Base-by-base conservation (phyloP, 768 basidiomycete genomes). In the Fibroporia radiculosa region DNA sequence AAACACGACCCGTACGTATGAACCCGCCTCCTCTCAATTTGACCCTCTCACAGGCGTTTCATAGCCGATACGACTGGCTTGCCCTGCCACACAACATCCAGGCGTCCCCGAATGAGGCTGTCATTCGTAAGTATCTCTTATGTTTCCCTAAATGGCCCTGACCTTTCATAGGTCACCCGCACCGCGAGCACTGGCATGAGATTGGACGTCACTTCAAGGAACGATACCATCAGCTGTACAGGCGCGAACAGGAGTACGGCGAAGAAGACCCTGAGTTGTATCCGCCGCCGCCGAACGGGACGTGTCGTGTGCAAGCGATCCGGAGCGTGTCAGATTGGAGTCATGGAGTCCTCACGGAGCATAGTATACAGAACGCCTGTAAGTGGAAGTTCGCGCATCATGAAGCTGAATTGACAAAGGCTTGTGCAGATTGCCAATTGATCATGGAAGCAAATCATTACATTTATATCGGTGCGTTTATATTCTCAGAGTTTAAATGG, bases 351-450 rank as follows among this genome's bases (percentile, higher is more conserved):
- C 69, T 93, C 51, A 84, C 78, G 3, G 95, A 97, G 62, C 77
- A 80, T 47, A 92, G 88, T 62, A 91, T 98, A 48, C 93, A 96
- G 65, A 85, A 91, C 54, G 93, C 95, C 37, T 92, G 88, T 89
- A 56, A 60, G 84, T 76, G 2, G 6, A 38, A 26, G 4, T 36
- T 24, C 12, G 6, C 24, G 27, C 16, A 44, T 34, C 32, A 35
- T 23, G 6, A 12, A 23, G 35, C 35, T 19, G 23, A 31, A 14
- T 12, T 31, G 22, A 34, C 38, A 11, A 22, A 10, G 31, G 24
- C 27, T n/a, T 42, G 5, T 11, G 37, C 53, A 85, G 89, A 93
- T 58, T 72, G 78, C 34, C 70, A 88, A 53, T 53, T 95, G 50
- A 99, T 99, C 57, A 62, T 71, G 16, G 85, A 95, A 57, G 77